Evolutionary conservation across 2,329 filamentous ascomycete genomes (phyloP), one percentile per base, ranked within the genome.

Genomic region (Acephala macrosclerotiorum): DNA sequence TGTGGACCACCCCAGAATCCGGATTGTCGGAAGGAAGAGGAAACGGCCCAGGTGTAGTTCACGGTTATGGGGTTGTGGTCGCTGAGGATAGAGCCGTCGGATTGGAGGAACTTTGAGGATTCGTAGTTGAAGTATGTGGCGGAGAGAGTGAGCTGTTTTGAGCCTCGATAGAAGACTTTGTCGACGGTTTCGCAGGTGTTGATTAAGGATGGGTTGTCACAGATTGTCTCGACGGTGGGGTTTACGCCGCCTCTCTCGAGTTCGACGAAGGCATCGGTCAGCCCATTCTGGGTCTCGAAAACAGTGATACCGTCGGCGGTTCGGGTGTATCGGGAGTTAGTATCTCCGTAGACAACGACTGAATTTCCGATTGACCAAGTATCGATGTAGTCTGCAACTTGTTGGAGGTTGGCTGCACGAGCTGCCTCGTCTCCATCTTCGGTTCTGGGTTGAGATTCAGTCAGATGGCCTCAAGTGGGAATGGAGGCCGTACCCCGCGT

Each of bases 31-130:
- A 84, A 77, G 0, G 72, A 70, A 12, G 72, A 68, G 22, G 77
- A 76, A 9, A 77, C 70, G 18, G 77, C 66, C 81, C 82, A 83
- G 70, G 80, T 78, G 73, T 88, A 83, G 71, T 84, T 79, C n/a
- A 85, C 83, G n/a, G 81, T 78, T 63, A 91, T 79, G 1, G 88
- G 87, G 75, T 91, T 89, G 73, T 91, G 88, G 74, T 91, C 89
- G 1, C 85, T 85, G 29, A 91, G 79, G 20, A 89, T 79, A 66
- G 75, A 82, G 33, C 86, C 87, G 68, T 88, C 79, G 2, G 80
- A 57, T 73, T 88, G 84, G 16, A 90, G 76, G 78, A 91, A 91
- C 71, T 80, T 81, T 53, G 72, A 71, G 53, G 84, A 82, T 14
- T 83, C 84, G 74, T 91, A 91, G 71, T 78, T 79, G 74, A 85